These are phyloP conservation scores for Colletotrichum limetticola DNA, from an alignment of 2,329 filamentous ascomycete genomes.

Conservation along the genomic window DNA sequence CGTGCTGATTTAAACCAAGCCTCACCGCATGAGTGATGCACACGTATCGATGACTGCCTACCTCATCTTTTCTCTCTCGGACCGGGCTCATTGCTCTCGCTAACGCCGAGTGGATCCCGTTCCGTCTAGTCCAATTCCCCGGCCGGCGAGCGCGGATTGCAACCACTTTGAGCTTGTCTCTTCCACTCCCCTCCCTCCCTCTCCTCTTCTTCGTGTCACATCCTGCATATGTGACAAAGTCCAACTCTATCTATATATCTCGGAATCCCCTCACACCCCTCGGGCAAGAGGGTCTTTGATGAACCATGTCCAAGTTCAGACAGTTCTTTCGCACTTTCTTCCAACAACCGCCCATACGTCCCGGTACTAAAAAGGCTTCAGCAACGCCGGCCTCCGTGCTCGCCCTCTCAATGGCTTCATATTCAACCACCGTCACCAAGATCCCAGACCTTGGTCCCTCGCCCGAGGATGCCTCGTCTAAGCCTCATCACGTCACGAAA, in stretches of 20 bases:
- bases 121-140: not conserved
- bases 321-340: slow-evolving; percentile 22
- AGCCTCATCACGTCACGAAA: slow-evolving; percentile 60
- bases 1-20: not conserved
- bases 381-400: slow-evolving; percentile 22
- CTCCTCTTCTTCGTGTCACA: not conserved
- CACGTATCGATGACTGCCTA: not conserved
- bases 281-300: not conserved
- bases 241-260: slow-evolving; percentile 9
- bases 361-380: slow-evolving; percentile 29
- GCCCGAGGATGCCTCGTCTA: slow-evolving; percentile 54
- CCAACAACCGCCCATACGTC: slow-evolving; percentile 8
- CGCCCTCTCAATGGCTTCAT: slow-evolving; percentile 36
- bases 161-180: not conserved
- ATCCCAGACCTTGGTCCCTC: slow-evolving; percentile 46
- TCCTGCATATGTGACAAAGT: not conserved
- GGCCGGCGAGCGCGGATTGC: not conserved
- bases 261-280: not conserved
- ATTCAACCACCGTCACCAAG: slow-evolving; percentile 46
- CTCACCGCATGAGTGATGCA: not conserved
- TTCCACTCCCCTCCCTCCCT: not conserved
- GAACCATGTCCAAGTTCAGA: slow-evolving; percentile 26
- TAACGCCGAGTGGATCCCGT: not conserved
- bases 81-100: not conserved
- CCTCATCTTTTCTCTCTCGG: not conserved